Evolutionary conservation across 148 eudicot genomes (phyloP).

Genomic region (Rhododendron vialii): DNA sequence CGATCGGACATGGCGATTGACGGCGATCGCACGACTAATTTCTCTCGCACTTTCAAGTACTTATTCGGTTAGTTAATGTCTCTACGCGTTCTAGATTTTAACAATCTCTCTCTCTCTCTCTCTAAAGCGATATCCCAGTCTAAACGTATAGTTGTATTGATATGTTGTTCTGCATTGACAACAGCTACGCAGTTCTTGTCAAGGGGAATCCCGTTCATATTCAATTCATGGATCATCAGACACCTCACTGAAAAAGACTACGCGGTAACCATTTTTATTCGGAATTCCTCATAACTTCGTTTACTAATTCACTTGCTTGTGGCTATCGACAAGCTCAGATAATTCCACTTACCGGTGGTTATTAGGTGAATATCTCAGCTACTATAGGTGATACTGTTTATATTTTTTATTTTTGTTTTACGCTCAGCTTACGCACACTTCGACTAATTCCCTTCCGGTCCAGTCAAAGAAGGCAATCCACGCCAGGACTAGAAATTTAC

Average conservation of each 20-base stretch:
- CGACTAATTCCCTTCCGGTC: background rate
- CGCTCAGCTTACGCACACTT: background rate
- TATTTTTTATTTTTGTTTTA: no score
- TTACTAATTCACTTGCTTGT: background rate
- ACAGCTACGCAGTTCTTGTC: slow-evolving; percentile 90
- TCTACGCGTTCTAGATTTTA: no score
- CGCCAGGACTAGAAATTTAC: no score
- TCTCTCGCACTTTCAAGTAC: slow-evolving; percentile 89
- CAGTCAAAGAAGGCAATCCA: background rate
- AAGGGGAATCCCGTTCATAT: slow-evolving; percentile 85
- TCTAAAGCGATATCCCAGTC: background rate
- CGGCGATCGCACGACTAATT: slow-evolving; percentile 35
- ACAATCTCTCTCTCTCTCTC: background rate
- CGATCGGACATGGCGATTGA: background rate
- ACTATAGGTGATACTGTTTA: background rate
- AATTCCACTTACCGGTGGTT: background rate
- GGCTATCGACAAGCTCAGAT: background rate
- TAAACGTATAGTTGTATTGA: background rate
- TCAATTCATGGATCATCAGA: slow-evolving; percentile 92
- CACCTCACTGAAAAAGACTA: slow-evolving; percentile 84
- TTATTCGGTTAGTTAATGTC: slow-evolving; percentile 53
- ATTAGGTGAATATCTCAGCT: background rate
- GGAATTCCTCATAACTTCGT: background rate
- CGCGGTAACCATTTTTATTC: slow-evolving; percentile 47
- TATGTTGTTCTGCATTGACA: background rate